Base-by-base conservation (phyloP, 2,329 filamentous ascomycete genomes). In the Phialophora expanda region DNA sequence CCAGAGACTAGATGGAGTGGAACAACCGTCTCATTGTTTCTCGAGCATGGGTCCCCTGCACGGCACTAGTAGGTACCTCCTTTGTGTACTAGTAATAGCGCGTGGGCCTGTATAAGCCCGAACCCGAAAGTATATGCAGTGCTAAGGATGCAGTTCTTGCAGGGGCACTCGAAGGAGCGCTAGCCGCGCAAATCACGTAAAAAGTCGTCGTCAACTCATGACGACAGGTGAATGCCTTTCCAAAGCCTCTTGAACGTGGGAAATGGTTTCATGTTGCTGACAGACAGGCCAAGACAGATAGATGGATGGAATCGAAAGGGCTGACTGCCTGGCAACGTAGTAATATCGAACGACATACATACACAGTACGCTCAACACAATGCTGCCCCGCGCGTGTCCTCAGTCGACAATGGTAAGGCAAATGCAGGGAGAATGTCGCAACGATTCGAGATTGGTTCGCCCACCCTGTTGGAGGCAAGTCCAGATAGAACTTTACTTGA, bases 81-180 rank as follows among this genome's bases (percentile, higher is more conserved):
- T 41, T 41, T n/a, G n/a, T 24, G 24, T 2, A 24, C 24, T 24
- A 5, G 17, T 17, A n/a, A 6, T 44, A n/a, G 14, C 8, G 4
- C 38, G 17, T 44, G 38, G 32, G 32, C 32, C 32, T 34, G 32
- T 34, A 34, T n/a, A 8, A 44, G 38, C 38, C 38, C 38, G 38
- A 44, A 44, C 38, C 38, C 38, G 38, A 44, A 44, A 44, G 38
- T 44, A 44, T 44, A 44, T 44, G 38, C 38, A 44, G 32, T 34
- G 4, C 9, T 12, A 34, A 34, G 38, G 38, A 44, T 20, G 38
- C 3, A 44, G 14, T 20, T 44, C 38, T 44, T n/a, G 38, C 38
- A 17, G 7, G 7, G 38, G 38, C 38, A 44, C 7, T 44, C 17
- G 38, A 44, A 44, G 38, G 38, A 44, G 38, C 38, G 38, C 38